A percentile compares a stretch with the other conserved stretches of the same genome.
Evolutionary conservation across 2,329 filamentous ascomycete genomes (phyloP).

Genomic region (Diaporthe sp.): DNA sequence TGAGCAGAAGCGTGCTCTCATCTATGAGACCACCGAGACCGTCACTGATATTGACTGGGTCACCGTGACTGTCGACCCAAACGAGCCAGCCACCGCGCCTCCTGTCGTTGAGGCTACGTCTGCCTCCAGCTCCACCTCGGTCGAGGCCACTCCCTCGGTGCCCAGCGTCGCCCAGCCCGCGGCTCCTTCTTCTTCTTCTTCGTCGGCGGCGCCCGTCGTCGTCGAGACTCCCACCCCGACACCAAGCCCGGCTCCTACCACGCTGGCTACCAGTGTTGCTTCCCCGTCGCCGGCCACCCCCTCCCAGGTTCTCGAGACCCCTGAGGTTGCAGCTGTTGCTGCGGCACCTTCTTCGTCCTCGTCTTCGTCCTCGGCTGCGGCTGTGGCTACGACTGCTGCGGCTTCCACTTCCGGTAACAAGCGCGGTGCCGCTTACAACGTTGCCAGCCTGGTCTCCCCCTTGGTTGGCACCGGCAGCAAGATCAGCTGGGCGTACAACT

Average conservation of each 20-base stretch:
- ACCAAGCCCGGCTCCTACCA: constrained; percentile 36
- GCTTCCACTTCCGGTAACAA: constrained; percentile 58
- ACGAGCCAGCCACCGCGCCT: constrained; percentile 39
- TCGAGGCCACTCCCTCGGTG: constrained; percentile 13
- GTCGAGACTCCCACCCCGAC: constrained; percentile 39
- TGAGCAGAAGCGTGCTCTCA: constrained; percentile 52
- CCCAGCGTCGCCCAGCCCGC: neutral
- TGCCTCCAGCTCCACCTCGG: constrained; percentile 21
- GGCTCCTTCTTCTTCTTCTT: neutral
- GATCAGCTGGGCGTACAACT: constrained; percentile 78
- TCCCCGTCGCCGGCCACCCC: constrained; percentile 41
- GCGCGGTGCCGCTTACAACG: constrained; percentile 80
- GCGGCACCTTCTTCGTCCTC: constrained; percentile 30
- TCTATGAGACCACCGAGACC: constrained; percentile 51
- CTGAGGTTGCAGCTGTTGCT: constrained; percentile 17
- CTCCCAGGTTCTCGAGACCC: constrained; percentile 29
- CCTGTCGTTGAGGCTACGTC: constrained; percentile 43
- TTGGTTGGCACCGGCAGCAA: constrained; percentile 61
- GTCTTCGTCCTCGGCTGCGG: constrained; percentile 42
- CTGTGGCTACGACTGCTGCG: constrained; percentile 41
- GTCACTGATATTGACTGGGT: constrained; percentile 56
- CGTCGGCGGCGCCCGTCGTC: constrained; percentile 26
- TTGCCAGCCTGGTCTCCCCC: constrained; percentile 63
- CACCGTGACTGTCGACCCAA: constrained; percentile 58
- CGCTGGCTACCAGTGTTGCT: constrained; percentile 33